These are phyloP conservation scores for Polytolypa hystricis DNA, from an alignment of 2,329 filamentous ascomycete species.

Conservation along the genomic window DNA sequence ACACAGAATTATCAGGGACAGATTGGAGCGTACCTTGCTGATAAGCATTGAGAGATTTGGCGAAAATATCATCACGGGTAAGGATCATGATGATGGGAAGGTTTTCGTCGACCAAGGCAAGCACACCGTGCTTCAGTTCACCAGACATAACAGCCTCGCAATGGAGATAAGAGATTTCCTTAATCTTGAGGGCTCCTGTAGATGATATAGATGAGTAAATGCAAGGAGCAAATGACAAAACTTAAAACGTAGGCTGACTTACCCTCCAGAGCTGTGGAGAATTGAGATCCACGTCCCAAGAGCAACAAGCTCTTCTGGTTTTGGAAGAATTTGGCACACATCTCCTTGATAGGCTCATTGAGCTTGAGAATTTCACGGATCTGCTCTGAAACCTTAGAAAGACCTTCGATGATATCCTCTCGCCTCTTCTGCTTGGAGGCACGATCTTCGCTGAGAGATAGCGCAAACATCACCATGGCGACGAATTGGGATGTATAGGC, in stretches of 20 bases:
- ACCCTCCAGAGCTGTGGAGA: slow-evolving; percentile 90
- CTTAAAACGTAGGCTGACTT: slow-evolving; percentile 12
- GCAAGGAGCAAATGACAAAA: background rate
- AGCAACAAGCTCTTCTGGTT: slow-evolving; percentile 93
- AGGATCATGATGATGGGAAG: slow-evolving; percentile 99
- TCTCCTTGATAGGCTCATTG: slow-evolving; percentile 85
- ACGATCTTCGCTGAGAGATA: slow-evolving; percentile 92
- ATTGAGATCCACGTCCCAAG: slow-evolving; percentile 89
- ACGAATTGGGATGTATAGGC: slow-evolving; percentile 99
- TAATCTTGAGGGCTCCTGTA: slow-evolving; percentile 84
- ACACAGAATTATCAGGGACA: too few relatives aligned
- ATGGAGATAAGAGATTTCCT: slow-evolving; percentile 99
- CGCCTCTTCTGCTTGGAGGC: slow-evolving; percentile 86
- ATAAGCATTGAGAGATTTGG: slow-evolving; percentile 98
- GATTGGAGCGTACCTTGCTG: slow-evolving; percentile 65
- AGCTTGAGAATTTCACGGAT: slow-evolving; percentile 87
- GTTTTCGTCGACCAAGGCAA: slow-evolving; percentile 95
- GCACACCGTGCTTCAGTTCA: slow-evolving; percentile 96
- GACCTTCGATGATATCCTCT: slow-evolving; percentile 91
- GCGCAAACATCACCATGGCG: slow-evolving; percentile 98
- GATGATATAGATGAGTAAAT: slow-evolving; percentile 9
- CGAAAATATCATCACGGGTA: slow-evolving; percentile 89
- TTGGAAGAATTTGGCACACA: slow-evolving; percentile 88
- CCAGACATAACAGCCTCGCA: slow-evolving; percentile 99
- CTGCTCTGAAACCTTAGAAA: slow-evolving; percentile 76